Evolutionary conservation across 805 yeast species (phyloP), one percentile per base, ranked within the genome.

Genomic region (Myxozyma sirexii): DNA sequence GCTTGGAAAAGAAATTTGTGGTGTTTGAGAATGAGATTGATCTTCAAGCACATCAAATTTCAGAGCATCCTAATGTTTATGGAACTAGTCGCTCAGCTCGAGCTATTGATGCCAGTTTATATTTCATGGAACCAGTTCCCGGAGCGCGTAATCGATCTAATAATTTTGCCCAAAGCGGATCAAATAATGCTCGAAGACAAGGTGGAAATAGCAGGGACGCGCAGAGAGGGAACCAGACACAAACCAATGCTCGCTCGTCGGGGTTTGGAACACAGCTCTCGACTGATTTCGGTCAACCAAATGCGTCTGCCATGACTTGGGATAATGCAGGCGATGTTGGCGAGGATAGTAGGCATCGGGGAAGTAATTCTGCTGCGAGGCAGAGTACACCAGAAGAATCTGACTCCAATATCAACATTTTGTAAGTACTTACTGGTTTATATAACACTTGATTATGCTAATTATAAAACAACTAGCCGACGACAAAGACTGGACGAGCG

Each of bases 11-110:
- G 72, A 88, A 89, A 71, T 93, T 94, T 75, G 94, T 94, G 23
- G 99, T 93, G 1, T 94, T 94, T 71, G 82, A 86, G 23, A 93
- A 90, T 63, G 94, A 88, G 54, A 74, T 91, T 56, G 97, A 91
- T 67, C 77, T 94, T 55, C 86, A 88, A 56, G 92, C 96, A 1
- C 99, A 94, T 73, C 86, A 90, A 84, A 74, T 90, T 48, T 82
- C 84, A 64, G 93, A 87, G 67, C 99, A 94, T 73, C 84, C 88
- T 1, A 81, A 82, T 4, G 65, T 86, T 2, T 75, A 79, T 44
- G 84, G 67, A 2, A 41, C 51, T 10, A 43, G 67, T n/a, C 46
- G 56, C n/a, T 37, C 61, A 4, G 67, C 65, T 17, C 35, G 68
- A 13, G 48, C 54, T 12, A 44, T 65, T 8, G 59, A 57, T 19